A percentile compares a stretch with the other conserved stretches of the same genome.
These are phyloP conservation scores for Colletotrichum sojae DNA, from an alignment of 2,329 filamentous ascomycete genomes.

Conservation along the genomic window DNA sequence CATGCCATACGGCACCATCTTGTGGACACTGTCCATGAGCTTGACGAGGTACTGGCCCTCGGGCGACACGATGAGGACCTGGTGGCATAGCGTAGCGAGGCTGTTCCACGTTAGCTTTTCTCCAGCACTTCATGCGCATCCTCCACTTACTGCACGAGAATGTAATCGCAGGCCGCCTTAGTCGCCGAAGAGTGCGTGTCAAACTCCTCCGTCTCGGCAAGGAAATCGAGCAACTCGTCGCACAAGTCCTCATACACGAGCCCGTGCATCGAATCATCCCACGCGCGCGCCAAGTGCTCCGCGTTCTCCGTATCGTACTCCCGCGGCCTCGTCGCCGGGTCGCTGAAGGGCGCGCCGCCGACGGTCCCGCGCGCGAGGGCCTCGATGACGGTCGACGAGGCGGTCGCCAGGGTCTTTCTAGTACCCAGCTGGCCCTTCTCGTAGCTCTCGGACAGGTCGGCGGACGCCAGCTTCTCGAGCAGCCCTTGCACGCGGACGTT, in stretches of 20 bases:
- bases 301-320: conserved; percentile 72
- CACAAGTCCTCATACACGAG: conserved; percentile 78
- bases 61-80: conserved; percentile 79
- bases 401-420: conserved; percentile 82
- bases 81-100: conserved; percentile 81
- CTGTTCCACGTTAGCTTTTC: conserved; percentile 54
- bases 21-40: conserved; percentile 78
- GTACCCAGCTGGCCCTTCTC: conserved; percentile 83
- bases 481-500: conserved; percentile 71
- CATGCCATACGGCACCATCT: conserved; percentile 78
- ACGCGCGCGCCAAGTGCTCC: conserved; percentile 73
- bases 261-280: conserved; percentile 76
- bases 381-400: conserved; percentile 78
- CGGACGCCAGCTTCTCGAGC: conserved; percentile 73
- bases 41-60: conserved; percentile 82
- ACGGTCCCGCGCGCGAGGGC: conserved; percentile 76
- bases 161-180: conserved; percentile 74
- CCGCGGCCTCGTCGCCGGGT: conserved; percentile 38
- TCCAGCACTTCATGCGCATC: not conserved
- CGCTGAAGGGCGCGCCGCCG: conserved; percentile 66
- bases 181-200: conserved; percentile 74
- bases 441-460: conserved; percentile 84
- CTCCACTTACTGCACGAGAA: conserved; percentile 75
- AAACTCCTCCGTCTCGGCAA: conserved; percentile 72
- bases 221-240: conserved; percentile 74